Conservation (phyloP, 1,139 yeast genomes). For the Sugiyamaella sp. region DNA sequence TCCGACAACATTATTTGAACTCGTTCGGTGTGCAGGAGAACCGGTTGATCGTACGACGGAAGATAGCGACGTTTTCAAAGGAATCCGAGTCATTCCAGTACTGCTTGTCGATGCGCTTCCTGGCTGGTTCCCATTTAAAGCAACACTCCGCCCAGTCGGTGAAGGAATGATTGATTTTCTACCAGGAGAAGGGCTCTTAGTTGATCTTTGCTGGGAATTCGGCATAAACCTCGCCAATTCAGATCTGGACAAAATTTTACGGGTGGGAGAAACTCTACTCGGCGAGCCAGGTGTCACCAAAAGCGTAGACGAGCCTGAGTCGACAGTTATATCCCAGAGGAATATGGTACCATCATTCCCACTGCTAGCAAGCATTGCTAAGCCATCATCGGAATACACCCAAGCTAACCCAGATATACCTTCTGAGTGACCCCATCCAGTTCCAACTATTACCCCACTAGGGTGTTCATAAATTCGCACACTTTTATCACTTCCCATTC, state of each 20-base stretch:
- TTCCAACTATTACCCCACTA: constrained; percentile 51
- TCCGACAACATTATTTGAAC: not conserved
- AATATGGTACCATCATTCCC: constrained; percentile 39
- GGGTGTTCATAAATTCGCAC: constrained; percentile 52
- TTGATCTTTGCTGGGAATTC: constrained; percentile 9
- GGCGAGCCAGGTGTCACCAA: not conserved
- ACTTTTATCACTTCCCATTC: constrained; percentile 61
- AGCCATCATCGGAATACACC: constrained; percentile 33
- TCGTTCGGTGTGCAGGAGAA: not conserved
- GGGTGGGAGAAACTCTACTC: constrained; percentile 21
- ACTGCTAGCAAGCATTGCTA: constrained; percentile 33
- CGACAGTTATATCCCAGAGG: constrained; percentile 30
- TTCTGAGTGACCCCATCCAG: constrained; percentile 71
- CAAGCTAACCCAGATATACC: constrained; percentile 50
- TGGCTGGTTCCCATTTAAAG: not conserved
- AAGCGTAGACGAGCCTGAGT: not conserved
- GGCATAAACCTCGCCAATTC: constrained; percentile 32
- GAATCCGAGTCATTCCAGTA: not conserved
- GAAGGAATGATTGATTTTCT: constrained; percentile 15
- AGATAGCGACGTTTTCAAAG: not conserved
- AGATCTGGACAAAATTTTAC: constrained; percentile 35
- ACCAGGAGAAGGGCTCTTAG: constrained; percentile 19
- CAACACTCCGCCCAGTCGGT: not conserved
- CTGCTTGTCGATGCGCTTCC: not conserved
- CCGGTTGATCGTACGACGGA: not conserved